Percentiles rank a stretch among this genome's conserved stretches.
These are phyloP conservation scores for Platanthera zijinensis DNA, from an alignment of 106 monocot species.

Conservation along the genomic window DNA sequence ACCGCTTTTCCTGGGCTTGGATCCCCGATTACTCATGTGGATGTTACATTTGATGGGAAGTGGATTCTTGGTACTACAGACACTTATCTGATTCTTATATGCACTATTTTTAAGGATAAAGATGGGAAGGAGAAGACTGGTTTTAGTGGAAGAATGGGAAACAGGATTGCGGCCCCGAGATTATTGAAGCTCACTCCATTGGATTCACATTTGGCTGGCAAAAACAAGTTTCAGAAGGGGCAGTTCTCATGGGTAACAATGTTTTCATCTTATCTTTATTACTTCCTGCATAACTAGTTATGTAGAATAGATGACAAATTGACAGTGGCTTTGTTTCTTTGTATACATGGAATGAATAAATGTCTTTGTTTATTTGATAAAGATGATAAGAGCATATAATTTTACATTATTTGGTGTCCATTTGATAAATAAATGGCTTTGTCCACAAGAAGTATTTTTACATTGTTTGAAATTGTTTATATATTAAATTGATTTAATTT, in stretches of 20 bases:
- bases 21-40: slow-evolving; percentile 76
- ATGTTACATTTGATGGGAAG: slow-evolving; percentile 93
- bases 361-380: neutral
- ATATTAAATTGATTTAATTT: no score
- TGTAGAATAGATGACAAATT: neutral
- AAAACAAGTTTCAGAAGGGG: slow-evolving; percentile 68
- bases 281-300: neutral
- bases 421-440: no score
- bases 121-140: slow-evolving; percentile 93
- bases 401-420: no score
- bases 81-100: slow-evolving; percentile 76
- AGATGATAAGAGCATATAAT: neutral
- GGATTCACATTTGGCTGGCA: slow-evolving; percentile 77
- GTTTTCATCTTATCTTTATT: neutral
- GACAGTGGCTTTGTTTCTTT: neutral
- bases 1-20: slow-evolving; percentile 88
- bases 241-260: slow-evolving; percentile 88
- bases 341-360: neutral
- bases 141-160: slow-evolving; percentile 87
- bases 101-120: slow-evolving; percentile 76
- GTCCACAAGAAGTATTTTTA: no score
- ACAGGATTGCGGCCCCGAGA: slow-evolving; percentile 78
- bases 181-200: slow-evolving; percentile 86
- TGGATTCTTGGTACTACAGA: slow-evolving; percentile 91
- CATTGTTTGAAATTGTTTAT: no score